Evolutionary conservation across 331 rosid genomes (phyloP), one percentile per base, ranked within the genome.

Genomic region (Arachis monticola): DNA sequence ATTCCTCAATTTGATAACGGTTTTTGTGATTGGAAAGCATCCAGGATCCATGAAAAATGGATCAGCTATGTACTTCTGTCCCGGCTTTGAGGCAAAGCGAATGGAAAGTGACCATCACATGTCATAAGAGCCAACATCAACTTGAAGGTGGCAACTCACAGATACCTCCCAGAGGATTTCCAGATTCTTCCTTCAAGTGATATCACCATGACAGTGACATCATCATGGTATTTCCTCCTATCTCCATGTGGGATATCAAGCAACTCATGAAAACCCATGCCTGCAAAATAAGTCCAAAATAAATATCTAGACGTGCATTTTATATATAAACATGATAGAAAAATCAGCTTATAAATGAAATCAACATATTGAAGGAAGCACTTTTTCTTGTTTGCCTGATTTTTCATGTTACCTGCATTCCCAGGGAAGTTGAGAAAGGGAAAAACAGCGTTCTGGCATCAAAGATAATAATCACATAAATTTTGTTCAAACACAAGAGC

Each of bases 151-250:
- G 68, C 46, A 35, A 35, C 77, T 89, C 90, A 93, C 27, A 83
- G 96, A 80, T 93, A 93, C 86, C 89, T 93, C 48, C 98, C 98
- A 5, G 98, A 91, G 11, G 98, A 93, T 84, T 93, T 93, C 98
- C 98, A 93, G 66, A 93, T 93, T 82, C 98, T 91, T 87, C 98
- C 98, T 89, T 91, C 98, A 13, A 93, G 98, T n/a, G 98, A 91
- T 79, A 93, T 77, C 76, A 93, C 85, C 97, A 93, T 91, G 8
- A 93, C 98, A n/a, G 98, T 93, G 27, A 91, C 97, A 53, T 93
- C 98, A 55, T 93, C 98, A 44, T 93, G 98, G 80, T 93, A 93
- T 86, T 89, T 93, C 83, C 98, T 82, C 77, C 98, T 75, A 63
- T 84, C 98, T 65, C 98, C 98, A 81, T 93, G 98, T 0, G 98